Evolutionary conservation across 148 eudicot genomes (phyloP), one percentile per base, ranked within the genome.

Genomic region (Camellia japonica): DNA sequence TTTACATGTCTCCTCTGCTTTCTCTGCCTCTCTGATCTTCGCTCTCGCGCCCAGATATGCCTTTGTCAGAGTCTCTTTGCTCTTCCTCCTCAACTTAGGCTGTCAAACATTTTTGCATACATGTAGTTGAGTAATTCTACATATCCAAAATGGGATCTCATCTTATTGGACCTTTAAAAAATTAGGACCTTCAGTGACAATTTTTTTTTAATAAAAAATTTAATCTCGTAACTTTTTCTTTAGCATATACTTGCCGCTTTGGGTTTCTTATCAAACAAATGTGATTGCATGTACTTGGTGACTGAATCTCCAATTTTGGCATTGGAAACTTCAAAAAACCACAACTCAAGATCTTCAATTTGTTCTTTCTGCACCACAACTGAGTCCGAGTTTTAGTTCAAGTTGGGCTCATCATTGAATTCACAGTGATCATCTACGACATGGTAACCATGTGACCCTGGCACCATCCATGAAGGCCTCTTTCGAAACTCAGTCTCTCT

Each of bases 281-380:
- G 84, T 13, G 88, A 81, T 55, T 93, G 91, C 86, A 93, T 74
- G 82, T 89, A 86, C 75, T 83, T 88, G 66, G 76, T 68, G 80
- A 93, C 83, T 41, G 7, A 68, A 56, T 82, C 85, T 19, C 86
- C 87, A 71, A 88, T 71, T 52, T 62, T 68, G 75, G 84, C 79
- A 81, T 85, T 86, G 15, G 85, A 90, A 74, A 93, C 85, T 77
- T 91, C 88, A 60, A 87, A 93, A 73, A 88, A 88, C 95, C 97
- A 91, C 55, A 90, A 43, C 46, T 93, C 97, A 62, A 82, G 76
- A 65, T 80, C 82, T 18, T 79, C 86, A 76, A 87, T 81, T 60
- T 91, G 86, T 77, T 93, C 95, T 71, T 95, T 90, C 75, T 91
- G 93, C 47, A 86, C 90, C 68, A 87, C 85, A 46, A 93, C 83